These are phyloP conservation scores for Arthromyces matolae DNA, from an alignment of 768 basidiomycete genomes.

Conservation along the genomic window DNA sequence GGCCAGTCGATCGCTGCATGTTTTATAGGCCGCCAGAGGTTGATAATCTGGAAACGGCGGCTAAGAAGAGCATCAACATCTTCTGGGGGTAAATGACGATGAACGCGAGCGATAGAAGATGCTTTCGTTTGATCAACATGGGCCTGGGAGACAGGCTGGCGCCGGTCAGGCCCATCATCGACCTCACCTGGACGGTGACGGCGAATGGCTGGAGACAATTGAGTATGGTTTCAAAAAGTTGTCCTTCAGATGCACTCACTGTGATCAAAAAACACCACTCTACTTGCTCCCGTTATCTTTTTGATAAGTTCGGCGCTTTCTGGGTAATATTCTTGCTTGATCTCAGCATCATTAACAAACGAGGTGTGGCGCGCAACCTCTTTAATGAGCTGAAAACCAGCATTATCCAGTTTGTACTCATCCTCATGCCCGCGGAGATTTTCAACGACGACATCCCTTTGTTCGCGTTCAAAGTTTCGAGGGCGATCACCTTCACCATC, in stretches of 20 bases:
- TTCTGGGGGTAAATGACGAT: conserved; percentile 44
- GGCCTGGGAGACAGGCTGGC: conserved; percentile 42
- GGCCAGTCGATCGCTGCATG: conserved; percentile 49
- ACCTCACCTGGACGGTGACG: conserved; percentile 35
- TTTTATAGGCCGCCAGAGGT: conserved; percentile 56
- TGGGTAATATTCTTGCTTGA: conserved; percentile 51
- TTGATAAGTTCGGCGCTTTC: conserved; percentile 56
- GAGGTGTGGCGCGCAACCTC: conserved; percentile 36
- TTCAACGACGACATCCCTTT: conserved; percentile 39
- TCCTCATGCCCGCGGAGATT: conserved; percentile 51
- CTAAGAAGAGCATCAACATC: conserved; percentile 42
- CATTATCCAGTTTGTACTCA: conserved; percentile 39
- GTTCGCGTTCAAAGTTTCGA: conserved; percentile 17
- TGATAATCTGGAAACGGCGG: conserved; percentile 55
- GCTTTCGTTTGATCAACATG: conserved; percentile 53
- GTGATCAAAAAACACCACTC: conserved; percentile 60
- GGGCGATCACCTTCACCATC: conserved; percentile 18
- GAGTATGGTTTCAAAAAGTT: neutral
- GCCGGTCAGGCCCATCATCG: conserved; percentile 33
- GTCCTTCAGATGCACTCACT: conserved; percentile 34
- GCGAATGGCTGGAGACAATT: conserved; percentile 22
- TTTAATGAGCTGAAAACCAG: conserved; percentile 42
- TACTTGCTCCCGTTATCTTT: conserved; percentile 51
- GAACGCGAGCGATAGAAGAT: conserved; percentile 43
- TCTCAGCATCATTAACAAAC: conserved; percentile 45